Evolutionary conservation across 2,329 filamentous ascomycete genomes (phyloP), one percentile per base, ranked within the genome.

Genomic region (Colletotrichum australisinense): DNA sequence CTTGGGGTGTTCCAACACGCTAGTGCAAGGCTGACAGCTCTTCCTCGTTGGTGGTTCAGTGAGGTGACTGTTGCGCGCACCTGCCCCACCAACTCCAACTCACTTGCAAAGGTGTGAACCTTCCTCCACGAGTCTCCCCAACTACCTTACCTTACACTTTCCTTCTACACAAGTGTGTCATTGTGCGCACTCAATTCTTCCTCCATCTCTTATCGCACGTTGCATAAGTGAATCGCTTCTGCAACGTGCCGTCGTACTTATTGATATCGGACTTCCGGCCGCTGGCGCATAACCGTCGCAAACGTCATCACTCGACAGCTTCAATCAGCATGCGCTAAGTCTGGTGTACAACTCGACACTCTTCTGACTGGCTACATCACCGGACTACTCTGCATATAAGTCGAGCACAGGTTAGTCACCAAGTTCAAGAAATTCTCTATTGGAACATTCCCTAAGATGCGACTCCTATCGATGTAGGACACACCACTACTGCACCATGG

Each of bases 31-130:
- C 72, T 74, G 63, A 62, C 22, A 72, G 67, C 46, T 55, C 9
- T 53, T 68, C 32, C 24, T 12, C 56, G 59, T n/a, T 70, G 67
- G 69, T 73, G 59, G 70, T 65, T 70, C 60, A 52, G 42, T 53
- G 26, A 66, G 38, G 42, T 53, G 26, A 66, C 52, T 30, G 67
- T 60, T 38, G 49, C 35, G 53, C 28, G 35, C 56, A 26, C 28
- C 28, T 60, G 69, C 72, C 72, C 72, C 72, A 67, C 72, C 60
- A 56, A 70, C 67, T 72, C 58, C 65, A 63, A 70, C 55, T 60
- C 70, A 56, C 38, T 32, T 35, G 35, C 32, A 55, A 35, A 57
- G 24, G 71, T 55, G 26, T 57, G 67, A 66, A 71, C 67, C 62
- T 65, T 65, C 70, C 53, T 60, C 26, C 22, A 26, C 24, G 2